Percentiles rank a stretch among this genome's conserved stretches.
Evolutionary conservation across 1,284 basidiomycete genomes (phyloP).

Genomic region (Cerioporus squamosus): DNA sequence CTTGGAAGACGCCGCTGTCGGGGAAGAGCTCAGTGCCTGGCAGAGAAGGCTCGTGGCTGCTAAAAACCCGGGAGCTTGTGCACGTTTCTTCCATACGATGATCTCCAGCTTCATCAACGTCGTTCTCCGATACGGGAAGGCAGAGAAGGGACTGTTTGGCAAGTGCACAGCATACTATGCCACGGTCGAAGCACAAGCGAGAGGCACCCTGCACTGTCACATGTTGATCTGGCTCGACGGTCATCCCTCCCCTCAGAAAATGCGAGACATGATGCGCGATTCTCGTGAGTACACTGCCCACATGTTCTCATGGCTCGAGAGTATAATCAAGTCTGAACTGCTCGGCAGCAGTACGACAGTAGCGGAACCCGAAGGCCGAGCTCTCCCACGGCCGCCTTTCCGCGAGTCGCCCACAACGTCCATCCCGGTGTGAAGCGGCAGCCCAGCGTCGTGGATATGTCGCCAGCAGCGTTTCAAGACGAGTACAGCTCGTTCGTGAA

Average conservation of each 20-base stretch:
- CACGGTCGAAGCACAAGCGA: conserved; percentile 21
- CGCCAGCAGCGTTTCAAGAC: background rate
- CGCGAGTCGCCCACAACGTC: background rate
- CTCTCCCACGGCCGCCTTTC: background rate
- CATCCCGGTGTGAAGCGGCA: background rate
- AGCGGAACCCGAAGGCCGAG: background rate
- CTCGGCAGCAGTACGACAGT: background rate
- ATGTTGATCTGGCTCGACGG: conserved; percentile 24
- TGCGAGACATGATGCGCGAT: conserved; percentile 6
- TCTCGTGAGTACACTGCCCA: background rate
- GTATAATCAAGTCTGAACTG: conserved; percentile 11
- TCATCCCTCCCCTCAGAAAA: conserved; percentile 3
- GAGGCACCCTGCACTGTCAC: conserved; percentile 22
- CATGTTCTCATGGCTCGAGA: conserved; percentile 7
- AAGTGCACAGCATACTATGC: conserved; percentile 16
- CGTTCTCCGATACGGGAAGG: background rate
- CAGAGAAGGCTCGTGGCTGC: background rate
- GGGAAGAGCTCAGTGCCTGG: background rate
- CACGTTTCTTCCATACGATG: conserved; percentile 8
- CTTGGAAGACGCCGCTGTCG: background rate
- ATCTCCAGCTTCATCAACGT: conserved; percentile 6
- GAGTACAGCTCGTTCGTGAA: background rate
- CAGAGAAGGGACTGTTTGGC: conserved; percentile 11
- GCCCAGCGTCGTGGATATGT: background rate
- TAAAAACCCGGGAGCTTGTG: background rate